These are phyloP conservation scores for Brassica cretica DNA, from an alignment of 345 rosid species.

Conservation along the genomic window DNA sequence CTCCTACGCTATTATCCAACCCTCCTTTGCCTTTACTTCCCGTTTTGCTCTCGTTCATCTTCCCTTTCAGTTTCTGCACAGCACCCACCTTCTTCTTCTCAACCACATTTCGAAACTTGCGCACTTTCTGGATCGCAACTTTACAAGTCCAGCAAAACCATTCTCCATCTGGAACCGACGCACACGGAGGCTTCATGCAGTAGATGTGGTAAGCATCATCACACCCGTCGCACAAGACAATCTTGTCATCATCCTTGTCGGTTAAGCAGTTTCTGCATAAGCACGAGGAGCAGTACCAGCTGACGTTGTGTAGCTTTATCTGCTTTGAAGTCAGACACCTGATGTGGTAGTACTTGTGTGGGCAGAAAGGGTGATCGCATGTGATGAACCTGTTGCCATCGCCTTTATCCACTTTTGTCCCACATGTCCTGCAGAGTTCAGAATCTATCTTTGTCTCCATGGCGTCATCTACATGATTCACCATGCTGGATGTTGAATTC, in stretches of 20 bases:
- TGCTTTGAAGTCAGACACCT: conserved; percentile 77
- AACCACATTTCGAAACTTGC: conserved; percentile 48
- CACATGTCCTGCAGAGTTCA: conserved; percentile 61
- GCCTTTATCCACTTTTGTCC: conserved; percentile 36
- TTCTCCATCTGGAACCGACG: conserved; percentile 57
- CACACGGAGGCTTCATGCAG: conserved; percentile 72
- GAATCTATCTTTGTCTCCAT: conserved; percentile 19
- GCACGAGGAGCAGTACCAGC: conserved; percentile 96
- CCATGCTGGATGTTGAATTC: conserved; percentile 43
- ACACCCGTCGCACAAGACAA: conserved; percentile 87
- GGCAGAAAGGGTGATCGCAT: conserved; percentile 69
- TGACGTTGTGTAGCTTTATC: conserved; percentile 52
- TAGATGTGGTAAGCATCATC: conserved; percentile 91
- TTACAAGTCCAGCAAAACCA: conserved; percentile 86
- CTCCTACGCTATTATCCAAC: conserved; percentile 46
- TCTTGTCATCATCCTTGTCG: conserved; percentile 73
- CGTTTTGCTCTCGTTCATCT: conserved; percentile 16
- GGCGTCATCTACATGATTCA: conserved; percentile 32
- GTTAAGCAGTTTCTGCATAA: conserved; percentile 70
- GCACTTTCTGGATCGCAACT: conserved; percentile 54
- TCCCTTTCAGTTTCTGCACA: conserved; percentile 30
- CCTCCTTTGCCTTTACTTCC: conserved; percentile 35
- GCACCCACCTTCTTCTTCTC: conserved; percentile 42
- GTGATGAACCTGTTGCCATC: conserved; percentile 46
- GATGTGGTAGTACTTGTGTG: conserved; percentile 64